Base-by-base conservation (phyloP, 2,329 filamentous ascomycete species). In the Aaosphaeria pasadenensis region DNA sequence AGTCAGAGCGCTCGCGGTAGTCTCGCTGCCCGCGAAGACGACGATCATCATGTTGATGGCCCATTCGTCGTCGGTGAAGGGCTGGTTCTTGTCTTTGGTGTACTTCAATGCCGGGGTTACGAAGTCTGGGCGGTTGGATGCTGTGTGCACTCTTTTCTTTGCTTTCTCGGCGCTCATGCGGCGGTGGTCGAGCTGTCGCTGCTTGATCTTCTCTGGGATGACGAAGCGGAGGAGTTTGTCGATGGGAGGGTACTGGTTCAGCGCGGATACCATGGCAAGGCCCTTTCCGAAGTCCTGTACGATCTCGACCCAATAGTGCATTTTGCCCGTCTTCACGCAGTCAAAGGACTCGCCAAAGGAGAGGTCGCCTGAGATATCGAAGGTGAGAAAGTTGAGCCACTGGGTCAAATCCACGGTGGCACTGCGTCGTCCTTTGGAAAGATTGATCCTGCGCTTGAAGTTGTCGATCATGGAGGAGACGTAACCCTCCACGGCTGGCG, bases 341-440 rank as follows among this genome's bases (percentile, higher is more conserved):
- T 45, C 38, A 30, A 63, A 80, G 0, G 74, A 70, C 4, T 76
- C 70, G 0, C 78, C 78, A 55, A 81, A 81, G 0, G 77, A 75
- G 28, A 81, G 69, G 51, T 75, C 73, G 7, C 73, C 74, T 49
- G 59, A 58, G 13, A 62, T 48, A 38, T 62, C 56, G 29, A 62
- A 60, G 1, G 55, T 56, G 5, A 39, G 45, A 42, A 48, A 45
- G 38, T 58, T 55, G 39, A 47, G 55, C 52, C 52, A 55, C 29
- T 42, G 6, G 1, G 39, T 28, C 7, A 57, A 43, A 38, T 57
- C 45, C 1, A 47, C 42, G 13, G 39, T 44, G 9, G 7, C 39
- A 7, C 7, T 13, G 9, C 7, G 7, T 2, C 42, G 35, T 11
- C 13, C 41, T 1, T 30, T 29, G 6, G 45, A 39, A 24, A 24